Evolutionary conservation across 2,329 filamentous ascomycete species (phyloP).

Genomic region (Meredithiella fracta): DNA sequence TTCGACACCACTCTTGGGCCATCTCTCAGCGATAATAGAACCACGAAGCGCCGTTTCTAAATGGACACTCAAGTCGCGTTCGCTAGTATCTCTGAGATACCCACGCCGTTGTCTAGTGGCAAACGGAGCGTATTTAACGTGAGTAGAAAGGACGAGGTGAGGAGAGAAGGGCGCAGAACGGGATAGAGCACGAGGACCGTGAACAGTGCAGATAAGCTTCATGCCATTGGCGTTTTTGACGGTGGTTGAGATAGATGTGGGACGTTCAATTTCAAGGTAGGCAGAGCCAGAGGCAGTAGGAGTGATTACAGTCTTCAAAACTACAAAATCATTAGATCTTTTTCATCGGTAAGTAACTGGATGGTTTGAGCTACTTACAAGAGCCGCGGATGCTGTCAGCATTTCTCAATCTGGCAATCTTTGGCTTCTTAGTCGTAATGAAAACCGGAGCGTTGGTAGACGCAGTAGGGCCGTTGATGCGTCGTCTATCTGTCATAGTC

Average conservation of each 20-base stretch:
- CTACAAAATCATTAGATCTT: slow-evolving; percentile 29
- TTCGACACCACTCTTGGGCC: slow-evolving; percentile 98
- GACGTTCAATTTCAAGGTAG: slow-evolving; percentile 50
- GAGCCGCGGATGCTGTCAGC: slow-evolving; percentile 66
- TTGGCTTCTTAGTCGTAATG: slow-evolving; percentile 30
- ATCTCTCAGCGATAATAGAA: slow-evolving; percentile 79
- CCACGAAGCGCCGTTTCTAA: slow-evolving; percentile 80
- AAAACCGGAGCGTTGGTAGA: slow-evolving; percentile 62
- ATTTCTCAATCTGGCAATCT: slow-evolving; percentile 37
- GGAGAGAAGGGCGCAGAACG: slow-evolving; percentile 83
- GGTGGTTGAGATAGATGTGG: slow-evolving; percentile 24
- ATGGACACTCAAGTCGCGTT: slow-evolving; percentile 80
- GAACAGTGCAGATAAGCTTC: slow-evolving; percentile 84
- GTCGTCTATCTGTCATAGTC: slow-evolving; percentile 64
- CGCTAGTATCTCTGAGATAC: slow-evolving; percentile 69
- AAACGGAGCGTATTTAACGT: slow-evolving; percentile 94
- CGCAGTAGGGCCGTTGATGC: slow-evolving; percentile 74
- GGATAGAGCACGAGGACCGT: slow-evolving; percentile 80
- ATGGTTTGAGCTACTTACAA: slow-evolving; percentile 52
- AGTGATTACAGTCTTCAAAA: slow-evolving; percentile 78
- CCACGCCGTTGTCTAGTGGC: slow-evolving; percentile 68
- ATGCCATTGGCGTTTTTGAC: slow-evolving; percentile 45
- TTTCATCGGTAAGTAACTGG: too few relatives aligned
- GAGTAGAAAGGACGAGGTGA: slow-evolving; percentile 77
- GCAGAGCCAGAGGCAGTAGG: slow-evolving; percentile 89